A percentile compares a stretch with the other conserved stretches of the same genome.
Conservation (phyloP, 2,329 filamentous ascomycete species). For the Aspergillus sergii region DNA sequence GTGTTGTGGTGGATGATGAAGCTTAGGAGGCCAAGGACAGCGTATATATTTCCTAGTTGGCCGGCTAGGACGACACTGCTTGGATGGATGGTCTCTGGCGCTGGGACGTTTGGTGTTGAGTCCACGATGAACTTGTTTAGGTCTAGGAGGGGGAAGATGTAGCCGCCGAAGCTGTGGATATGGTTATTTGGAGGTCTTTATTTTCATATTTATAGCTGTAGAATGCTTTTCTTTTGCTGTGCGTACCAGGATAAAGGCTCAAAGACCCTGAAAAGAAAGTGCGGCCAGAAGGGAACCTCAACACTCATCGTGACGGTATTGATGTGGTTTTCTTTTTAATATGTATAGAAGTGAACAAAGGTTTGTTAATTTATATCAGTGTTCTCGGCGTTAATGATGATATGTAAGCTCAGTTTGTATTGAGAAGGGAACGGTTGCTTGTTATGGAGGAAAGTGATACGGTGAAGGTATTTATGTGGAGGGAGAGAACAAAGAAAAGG, state of each 20-base stretch:
- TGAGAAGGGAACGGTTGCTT: neutral
- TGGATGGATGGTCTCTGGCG: slow-evolving; percentile 33
- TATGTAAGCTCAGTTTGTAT: neutral
- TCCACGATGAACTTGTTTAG: slow-evolving; percentile 65
- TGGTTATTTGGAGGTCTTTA: slow-evolving; percentile 13
- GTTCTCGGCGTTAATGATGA: neutral
- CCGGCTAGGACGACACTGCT: slow-evolving; percentile 60
- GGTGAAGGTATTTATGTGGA: neutral
- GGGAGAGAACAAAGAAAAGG: neutral
- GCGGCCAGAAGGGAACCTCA: slow-evolving; percentile 62
- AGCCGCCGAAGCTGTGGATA: slow-evolving; percentile 60
- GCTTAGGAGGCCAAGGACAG: slow-evolving; percentile 66
- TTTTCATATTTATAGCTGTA: neutral
- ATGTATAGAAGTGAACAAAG: neutral
- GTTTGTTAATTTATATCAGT: neutral
- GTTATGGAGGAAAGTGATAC: neutral
- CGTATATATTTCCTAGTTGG: slow-evolving; percentile 72
- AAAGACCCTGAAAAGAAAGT: slow-evolving; percentile 67
- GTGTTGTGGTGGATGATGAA: slow-evolving; percentile 66
- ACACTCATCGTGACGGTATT: slow-evolving; percentile 29
- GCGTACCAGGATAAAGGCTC: slow-evolving; percentile 70
- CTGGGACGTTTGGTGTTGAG: slow-evolving; percentile 54
- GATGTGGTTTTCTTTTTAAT: slow-evolving; percentile 34
- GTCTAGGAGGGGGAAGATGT: slow-evolving; percentile 57
- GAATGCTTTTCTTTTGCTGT: neutral